Evolutionary conservation across 805 yeast genomes (phyloP).

Genomic region (Ogataea degrootiae): DNA sequence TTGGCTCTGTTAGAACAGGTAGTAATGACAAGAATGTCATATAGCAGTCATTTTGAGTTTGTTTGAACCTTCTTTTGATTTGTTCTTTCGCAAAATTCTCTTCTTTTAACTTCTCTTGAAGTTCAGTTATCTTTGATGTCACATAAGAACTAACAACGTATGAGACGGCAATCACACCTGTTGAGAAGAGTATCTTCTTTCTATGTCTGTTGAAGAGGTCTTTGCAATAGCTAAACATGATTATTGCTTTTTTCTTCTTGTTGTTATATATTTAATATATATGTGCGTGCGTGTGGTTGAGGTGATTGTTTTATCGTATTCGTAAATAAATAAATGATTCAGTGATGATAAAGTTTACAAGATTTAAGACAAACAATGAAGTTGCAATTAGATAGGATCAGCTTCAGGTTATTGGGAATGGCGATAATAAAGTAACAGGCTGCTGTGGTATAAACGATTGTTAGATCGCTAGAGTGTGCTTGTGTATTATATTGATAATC

Average conservation of each 20-base stretch:
- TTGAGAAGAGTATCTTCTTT: slow-evolving; percentile 37
- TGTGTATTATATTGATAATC: too few relatives aligned
- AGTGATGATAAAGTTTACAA: too few relatives aligned
- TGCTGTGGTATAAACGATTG: too few relatives aligned
- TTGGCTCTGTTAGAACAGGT: slow-evolving; percentile 68
- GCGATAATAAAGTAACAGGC: too few relatives aligned
- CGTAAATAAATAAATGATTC: too few relatives aligned
- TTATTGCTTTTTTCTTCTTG: not conserved
- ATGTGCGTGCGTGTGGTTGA: too few relatives aligned
- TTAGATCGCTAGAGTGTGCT: too few relatives aligned
- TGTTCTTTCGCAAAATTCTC: slow-evolving; percentile 61
- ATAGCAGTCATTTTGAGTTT: slow-evolving; percentile 87
- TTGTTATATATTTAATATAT: too few relatives aligned
- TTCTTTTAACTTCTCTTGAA: slow-evolving; percentile 47
- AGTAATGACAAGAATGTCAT: slow-evolving; percentile 77
- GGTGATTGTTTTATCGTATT: too few relatives aligned
- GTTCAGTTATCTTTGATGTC: slow-evolving; percentile 39
- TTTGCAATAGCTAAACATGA: slow-evolving; percentile 31
- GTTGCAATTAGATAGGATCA: too few relatives aligned
- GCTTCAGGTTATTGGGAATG: too few relatives aligned
- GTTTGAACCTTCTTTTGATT: slow-evolving; percentile 78
- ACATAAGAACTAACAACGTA: slow-evolving; percentile 42
- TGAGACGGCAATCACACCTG: slow-evolving; percentile 40
- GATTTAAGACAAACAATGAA: too few relatives aligned
- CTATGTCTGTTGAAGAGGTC: slow-evolving; percentile 41